Percentiles rank a stretch among this genome's conserved stretches.
Conservation (phyloP, 164 flowering plant species). For the grape (Vitis vinifera) region DNA sequence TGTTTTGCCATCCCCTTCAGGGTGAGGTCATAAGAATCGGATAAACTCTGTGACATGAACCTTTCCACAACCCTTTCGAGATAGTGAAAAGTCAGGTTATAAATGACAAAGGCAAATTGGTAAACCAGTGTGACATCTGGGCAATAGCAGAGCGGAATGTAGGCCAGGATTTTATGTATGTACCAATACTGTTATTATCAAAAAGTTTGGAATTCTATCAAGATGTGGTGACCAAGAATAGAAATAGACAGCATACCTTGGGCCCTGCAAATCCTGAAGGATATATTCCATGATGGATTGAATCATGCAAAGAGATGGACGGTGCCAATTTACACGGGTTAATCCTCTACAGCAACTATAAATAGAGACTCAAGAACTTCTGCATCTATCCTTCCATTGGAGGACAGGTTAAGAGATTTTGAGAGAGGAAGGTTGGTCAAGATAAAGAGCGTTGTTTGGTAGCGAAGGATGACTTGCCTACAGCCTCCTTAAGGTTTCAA, state of each 20-base stretch:
- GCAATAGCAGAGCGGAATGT: conserved; percentile 1
- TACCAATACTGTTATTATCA: not conserved
- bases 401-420: too few relatives aligned
- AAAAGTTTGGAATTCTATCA: conserved; percentile 1
- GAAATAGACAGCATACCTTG: conserved; percentile 2
- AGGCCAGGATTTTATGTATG: not conserved
- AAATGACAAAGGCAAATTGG: too few relatives aligned
- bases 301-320: not conserved
- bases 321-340: not conserved
- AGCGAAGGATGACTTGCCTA: conserved; percentile 55
- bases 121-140: not conserved
- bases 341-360: conserved; percentile 8
- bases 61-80: conserved; percentile 2
- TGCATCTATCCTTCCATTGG: too few relatives aligned
- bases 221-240: not conserved
- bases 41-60: not conserved
- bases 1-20: not conserved
- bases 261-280: conserved; percentile 11
- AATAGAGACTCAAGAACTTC: conserved; percentile 8
- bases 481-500: not conserved
- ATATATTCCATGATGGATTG: conserved; percentile 15
- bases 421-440: conserved; percentile 25
- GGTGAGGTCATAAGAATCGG: not conserved
- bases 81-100: conserved; percentile 13
- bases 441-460: conserved; percentile 23